These are phyloP conservation scores for Fallopia convolvulus DNA, from an alignment of 148 eudicot genomes.

Conservation along the genomic window DNA sequence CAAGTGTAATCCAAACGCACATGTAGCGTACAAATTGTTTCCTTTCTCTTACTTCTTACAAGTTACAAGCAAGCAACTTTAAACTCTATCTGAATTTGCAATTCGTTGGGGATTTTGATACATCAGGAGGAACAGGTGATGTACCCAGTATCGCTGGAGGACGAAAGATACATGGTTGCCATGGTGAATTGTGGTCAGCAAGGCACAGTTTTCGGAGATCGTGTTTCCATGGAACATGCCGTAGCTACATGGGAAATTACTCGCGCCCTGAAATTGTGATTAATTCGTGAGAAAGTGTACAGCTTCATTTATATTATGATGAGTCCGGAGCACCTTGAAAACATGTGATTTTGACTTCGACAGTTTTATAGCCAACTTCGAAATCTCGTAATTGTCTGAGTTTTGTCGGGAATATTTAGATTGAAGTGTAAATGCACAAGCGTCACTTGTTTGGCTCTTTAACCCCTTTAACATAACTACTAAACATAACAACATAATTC, in stretches of 20 bases:
- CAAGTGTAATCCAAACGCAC: too few relatives aligned
- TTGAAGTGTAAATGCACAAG: too few relatives aligned
- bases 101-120: neutral
- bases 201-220: slow-evolving; percentile 26
- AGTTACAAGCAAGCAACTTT: neutral
- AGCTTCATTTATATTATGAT: neutral
- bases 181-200: slow-evolving; percentile 50
- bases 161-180: slow-evolving; percentile 60
- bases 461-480: too few relatives aligned
- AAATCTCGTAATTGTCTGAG: too few relatives aligned
- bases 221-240: slow-evolving; percentile 28
- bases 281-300: neutral
- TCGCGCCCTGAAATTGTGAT: slow-evolving; percentile 53
- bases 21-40: neutral
- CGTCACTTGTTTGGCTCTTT: too few relatives aligned
- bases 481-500: too few relatives aligned
- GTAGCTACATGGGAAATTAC: slow-evolving; percentile 66
- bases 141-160: slow-evolving; percentile 78
- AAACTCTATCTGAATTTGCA: slow-evolving; percentile 1
- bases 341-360: neutral
- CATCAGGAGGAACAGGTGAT: slow-evolving; percentile 88
- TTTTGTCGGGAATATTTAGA: too few relatives aligned
- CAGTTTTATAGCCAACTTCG: too few relatives aligned
- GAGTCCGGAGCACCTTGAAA: neutral
- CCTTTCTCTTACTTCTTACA: neutral